Evolutionary conservation across 1,284 basidiomycete species (phyloP).

Genomic region (Trametes sp.): DNA sequence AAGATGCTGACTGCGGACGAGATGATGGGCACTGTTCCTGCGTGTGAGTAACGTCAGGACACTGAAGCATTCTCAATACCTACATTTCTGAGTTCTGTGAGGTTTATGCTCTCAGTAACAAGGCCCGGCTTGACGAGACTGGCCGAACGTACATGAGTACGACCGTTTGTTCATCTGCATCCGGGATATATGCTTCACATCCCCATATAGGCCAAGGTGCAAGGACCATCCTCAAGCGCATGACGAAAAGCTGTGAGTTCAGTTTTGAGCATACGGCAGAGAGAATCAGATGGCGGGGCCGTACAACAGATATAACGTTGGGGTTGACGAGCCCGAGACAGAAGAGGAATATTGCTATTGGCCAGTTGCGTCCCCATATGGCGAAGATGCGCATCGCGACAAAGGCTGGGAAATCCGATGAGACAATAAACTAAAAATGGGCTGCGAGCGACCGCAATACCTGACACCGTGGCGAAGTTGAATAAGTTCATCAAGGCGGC

Average conservation of each 20-base stretch:
- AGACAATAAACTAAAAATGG: neutral
- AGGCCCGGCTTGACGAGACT: no score
- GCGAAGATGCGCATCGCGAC: constrained; percentile 3
- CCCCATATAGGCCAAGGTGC: constrained; percentile 1
- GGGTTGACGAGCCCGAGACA: constrained; percentile 3
- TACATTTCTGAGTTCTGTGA: neutral
- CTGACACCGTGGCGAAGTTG: constrained; percentile 1
- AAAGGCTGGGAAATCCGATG: neutral
- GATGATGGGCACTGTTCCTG: neutral
- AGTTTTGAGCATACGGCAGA: neutral
- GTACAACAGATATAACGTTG: neutral
- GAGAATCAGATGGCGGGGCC: neutral
- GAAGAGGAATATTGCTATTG: neutral
- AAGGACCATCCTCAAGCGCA: neutral
- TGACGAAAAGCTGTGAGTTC: neutral
- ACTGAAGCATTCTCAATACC: neutral
- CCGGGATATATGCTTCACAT: constrained; percentile 1
- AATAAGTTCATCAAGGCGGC: neutral
- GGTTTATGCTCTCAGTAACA: neutral
- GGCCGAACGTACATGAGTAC: neutral
- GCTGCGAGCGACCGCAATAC: neutral
- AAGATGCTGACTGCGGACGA: neutral
- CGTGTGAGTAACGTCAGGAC: neutral
- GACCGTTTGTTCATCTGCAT: neutral
- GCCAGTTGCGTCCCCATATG: neutral